Evolutionary conservation across 208 protist species (phyloP), one percentile per base, ranked within the genome.

Genomic region (Wallacemonas sp.): DNA sequence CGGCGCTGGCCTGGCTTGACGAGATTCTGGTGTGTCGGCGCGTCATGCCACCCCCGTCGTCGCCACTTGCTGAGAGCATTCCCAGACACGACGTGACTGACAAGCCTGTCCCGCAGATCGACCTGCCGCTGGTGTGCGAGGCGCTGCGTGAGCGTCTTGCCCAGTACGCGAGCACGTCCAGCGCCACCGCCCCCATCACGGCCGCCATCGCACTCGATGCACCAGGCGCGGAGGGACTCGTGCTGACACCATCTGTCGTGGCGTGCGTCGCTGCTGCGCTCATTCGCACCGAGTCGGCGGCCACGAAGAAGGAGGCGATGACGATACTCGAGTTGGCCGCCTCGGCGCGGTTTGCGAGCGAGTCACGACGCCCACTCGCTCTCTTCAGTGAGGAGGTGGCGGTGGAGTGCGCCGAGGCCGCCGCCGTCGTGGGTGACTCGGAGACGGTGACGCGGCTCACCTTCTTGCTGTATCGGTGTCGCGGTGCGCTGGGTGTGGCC

Each of bases 361-460:
- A 49, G 11, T 9, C 44, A 23, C 44, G 19, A 6, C 52, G 24
- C 27, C 16, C 52, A 49, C 44, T 26, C 12, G 36, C 46, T 9
- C 41, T 81, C 12, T 86, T 89, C 61, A 72, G 70, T 39, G 75
- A 84, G 55, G 44, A 62, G n/a, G 70, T 87, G 21, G 73, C 67
- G 24, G 76, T 79, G 39, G 71, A 72, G 52, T 87, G 76, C 52
- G 85, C 85, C n/a, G 85, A 92, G 61, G 76, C 66, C 2, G 82
- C 82, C 1, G 85, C 82, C 12, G 34, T 76, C 26, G 65, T 61
- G 26, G 82, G 85, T 0, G 85, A 92, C 62, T 44, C 76, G 1
- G 82, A 92, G 36, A 83, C 72, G 1, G 80, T 92, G 23, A 76
- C 82, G 43, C 79, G 85, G 6, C 73, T 92, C 46, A 87, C 87